phyloP scores from a whole-genome alignment of 345 rosid genomes.

The Syzygium grande region DNA sequence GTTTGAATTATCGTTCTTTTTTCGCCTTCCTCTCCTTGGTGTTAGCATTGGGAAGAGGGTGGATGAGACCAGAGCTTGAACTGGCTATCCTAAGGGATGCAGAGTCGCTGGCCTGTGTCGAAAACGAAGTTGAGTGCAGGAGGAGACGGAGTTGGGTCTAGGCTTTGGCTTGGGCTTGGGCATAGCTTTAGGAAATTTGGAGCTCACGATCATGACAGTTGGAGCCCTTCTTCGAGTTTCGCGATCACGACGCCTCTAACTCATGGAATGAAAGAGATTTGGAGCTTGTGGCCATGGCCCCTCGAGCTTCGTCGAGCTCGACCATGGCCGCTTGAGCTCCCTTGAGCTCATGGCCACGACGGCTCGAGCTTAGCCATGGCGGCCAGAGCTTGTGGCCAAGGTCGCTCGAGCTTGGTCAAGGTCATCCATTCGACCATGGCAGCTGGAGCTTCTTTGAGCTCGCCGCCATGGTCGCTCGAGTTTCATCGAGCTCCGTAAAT shows the following conservation, averaged over 20 bases:
- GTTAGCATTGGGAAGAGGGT: rapidly evolving
- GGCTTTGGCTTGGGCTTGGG: background rate
- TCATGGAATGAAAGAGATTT: background rate
- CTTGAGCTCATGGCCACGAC: background rate
- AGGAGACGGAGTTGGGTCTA: background rate
- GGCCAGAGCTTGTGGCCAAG: background rate
- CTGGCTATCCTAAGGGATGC: background rate
- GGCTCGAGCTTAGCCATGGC: background rate
- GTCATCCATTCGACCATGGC: background rate
- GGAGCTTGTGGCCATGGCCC: background rate
- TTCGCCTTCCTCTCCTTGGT: background rate
- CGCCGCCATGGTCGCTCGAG: rapidly evolving
- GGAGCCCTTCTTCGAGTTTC: background rate
- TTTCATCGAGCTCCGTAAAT: conserved; percentile 1
- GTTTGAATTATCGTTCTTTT: background rate
- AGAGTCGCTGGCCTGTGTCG: background rate
- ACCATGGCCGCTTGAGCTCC: background rate
- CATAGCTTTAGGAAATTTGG: background rate
- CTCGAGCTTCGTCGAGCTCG: background rate
- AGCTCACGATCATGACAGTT: background rate
- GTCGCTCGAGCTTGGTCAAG: background rate
- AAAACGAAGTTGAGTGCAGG: background rate
- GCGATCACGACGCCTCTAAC: background rate
- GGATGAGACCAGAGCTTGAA: background rate
- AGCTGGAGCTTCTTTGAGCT: background rate